phyloP scores from a whole-genome alignment of 2,329 filamentous ascomycete species.

The Botrytis elliptica region DNA sequence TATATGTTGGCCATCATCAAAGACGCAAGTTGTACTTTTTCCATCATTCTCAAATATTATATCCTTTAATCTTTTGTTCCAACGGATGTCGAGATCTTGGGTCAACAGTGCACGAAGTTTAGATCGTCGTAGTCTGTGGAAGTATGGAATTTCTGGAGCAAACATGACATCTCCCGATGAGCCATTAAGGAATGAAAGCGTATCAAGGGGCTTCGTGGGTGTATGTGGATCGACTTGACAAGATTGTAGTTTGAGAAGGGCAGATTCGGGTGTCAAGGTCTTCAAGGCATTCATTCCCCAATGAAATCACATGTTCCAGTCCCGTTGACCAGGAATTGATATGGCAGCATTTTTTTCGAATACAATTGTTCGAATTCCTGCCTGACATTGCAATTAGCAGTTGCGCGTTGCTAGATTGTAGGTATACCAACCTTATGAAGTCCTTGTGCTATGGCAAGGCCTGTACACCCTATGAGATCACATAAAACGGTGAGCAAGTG shows the following conservation, averaged over 20 bases:
- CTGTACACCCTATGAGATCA: constrained; percentile 41
- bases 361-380: constrained; percentile 29
- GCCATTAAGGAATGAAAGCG: constrained; percentile 40
- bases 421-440: constrained; percentile 41
- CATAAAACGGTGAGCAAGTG: not conserved
- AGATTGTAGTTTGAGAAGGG: constrained; percentile 35
- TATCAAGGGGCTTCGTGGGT: constrained; percentile 35
- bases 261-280: constrained; percentile 37
- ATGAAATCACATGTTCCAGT: constrained; percentile 43
- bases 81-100: constrained; percentile 41
- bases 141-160: constrained; percentile 34
- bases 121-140: constrained; percentile 40
- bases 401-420: not conserved
- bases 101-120: constrained; percentile 42
- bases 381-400: constrained; percentile 15
- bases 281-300: constrained; percentile 40
- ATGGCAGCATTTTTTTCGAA: constrained; percentile 35
- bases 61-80: constrained; percentile 42
- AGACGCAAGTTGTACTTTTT: constrained; percentile 36
- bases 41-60: constrained; percentile 37
- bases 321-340: constrained; percentile 33
- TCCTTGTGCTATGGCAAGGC: constrained; percentile 44
- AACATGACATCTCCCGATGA: constrained; percentile 36
- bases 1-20: constrained; percentile 38
- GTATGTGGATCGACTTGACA: constrained; percentile 38